Conservation (phyloP, 192 early-diverging fungal genomes). For the Backusella circina region DNA sequence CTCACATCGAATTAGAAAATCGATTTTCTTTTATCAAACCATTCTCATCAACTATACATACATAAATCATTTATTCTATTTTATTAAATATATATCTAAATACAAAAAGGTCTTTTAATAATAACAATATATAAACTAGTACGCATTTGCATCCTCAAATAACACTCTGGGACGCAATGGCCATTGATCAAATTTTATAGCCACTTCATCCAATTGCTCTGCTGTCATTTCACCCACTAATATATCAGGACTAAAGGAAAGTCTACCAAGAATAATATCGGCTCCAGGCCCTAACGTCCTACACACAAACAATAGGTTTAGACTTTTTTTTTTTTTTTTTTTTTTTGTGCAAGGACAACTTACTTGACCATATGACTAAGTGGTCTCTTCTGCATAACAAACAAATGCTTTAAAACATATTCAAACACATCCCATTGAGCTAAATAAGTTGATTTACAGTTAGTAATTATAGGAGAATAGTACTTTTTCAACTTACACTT, state of each 20-base stretch:
- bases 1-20: too few species aligned
- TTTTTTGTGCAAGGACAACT: too few species aligned
- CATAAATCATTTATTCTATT: too few species aligned
- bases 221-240: conserved; percentile 39
- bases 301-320: neutral
- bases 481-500: conserved; percentile 12
- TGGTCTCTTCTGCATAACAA: conserved; percentile 30
- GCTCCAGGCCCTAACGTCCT: conserved; percentile 52
- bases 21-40: too few species aligned
- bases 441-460: neutral
- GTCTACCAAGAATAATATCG: conserved; percentile 42
- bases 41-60: too few species aligned
- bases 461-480: neutral
- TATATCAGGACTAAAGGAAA: conserved; percentile 41
- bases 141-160: conserved; percentile 38
- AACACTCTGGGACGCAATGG: conserved; percentile 44
- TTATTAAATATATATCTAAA: too few species aligned
- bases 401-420: conserved; percentile 36
- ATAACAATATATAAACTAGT: neutral
- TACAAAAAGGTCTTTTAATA: neutral
- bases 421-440: conserved; percentile 41
- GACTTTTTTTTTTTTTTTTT: too few species aligned
- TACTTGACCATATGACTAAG: conserved; percentile 34
- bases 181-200: conserved; percentile 52
- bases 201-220: conserved; percentile 46